These are phyloP conservation scores for Kwoniella bestiolae DNA, from an alignment of 768 basidiomycete species.

Conservation along the genomic window DNA sequence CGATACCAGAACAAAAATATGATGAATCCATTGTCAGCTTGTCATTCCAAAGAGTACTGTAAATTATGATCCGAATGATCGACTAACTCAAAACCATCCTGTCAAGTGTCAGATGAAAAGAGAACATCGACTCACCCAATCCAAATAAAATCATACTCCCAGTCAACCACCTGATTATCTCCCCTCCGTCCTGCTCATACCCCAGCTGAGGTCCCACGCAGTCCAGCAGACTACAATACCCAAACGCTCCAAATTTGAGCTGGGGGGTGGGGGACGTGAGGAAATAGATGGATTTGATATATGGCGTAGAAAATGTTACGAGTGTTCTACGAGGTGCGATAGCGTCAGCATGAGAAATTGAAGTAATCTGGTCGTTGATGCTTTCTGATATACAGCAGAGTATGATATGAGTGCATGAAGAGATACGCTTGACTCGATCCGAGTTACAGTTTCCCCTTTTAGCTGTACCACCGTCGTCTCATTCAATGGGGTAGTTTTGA, in stretches of 20 bases:
- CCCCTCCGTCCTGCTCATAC: slow-evolving; percentile 24
- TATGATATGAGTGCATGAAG: no score
- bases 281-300: slow-evolving; percentile 48
- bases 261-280: slow-evolving; percentile 16
- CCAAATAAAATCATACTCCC: slow-evolving; percentile 33
- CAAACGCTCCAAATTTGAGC: slow-evolving; percentile 39
- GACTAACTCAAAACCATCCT: background rate
- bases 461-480: no score
- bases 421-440: no score
- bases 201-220: slow-evolving; percentile 23
- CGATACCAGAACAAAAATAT: no score
- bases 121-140: slow-evolving; percentile 43
- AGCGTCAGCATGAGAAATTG: no score
- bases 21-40: no score
- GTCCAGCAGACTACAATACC: slow-evolving; percentile 24
- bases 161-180: slow-evolving; percentile 37
- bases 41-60: no score
- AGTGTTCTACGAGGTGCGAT: slow-evolving; percentile 42
- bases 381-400: no score
- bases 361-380: no score
- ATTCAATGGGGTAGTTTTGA: no score
- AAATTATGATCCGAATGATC: background rate
- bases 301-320: slow-evolving; percentile 51
- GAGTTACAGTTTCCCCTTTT: no score
- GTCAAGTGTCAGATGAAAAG: no score